Conservation (phyloP, 768 basidiomycete genomes). For the Boletus edulis region DNA sequence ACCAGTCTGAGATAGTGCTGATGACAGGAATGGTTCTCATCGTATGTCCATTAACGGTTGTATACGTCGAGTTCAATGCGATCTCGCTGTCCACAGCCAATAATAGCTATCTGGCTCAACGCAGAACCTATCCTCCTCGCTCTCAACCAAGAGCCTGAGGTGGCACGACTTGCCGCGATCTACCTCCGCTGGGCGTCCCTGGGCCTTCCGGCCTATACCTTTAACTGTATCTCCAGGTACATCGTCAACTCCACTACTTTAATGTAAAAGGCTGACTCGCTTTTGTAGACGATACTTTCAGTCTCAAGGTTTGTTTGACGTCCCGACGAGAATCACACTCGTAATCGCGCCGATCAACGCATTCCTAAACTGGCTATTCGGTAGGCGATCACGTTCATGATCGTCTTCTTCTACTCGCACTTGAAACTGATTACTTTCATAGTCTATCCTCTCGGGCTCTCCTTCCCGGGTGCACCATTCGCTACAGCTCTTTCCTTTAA, state of each 20-base stretch:
- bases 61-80: neutral
- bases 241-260: neutral
- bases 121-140: conserved; percentile 75
- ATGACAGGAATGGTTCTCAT: conserved; percentile 57
- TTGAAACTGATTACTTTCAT: neutral
- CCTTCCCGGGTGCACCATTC: conserved; percentile 90
- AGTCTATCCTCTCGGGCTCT: conserved; percentile 62
- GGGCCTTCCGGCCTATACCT: conserved; percentile 74
- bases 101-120: conserved; percentile 75
- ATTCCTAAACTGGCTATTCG: conserved; percentile 81
- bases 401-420: neutral
- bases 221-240: conserved; percentile 54
- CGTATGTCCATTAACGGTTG: conserved; percentile 40
- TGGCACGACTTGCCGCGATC: conserved; percentile 69
- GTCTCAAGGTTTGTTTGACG: conserved; percentile 80
- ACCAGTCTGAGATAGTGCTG: conserved; percentile 43
- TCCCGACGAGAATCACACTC: conserved; percentile 82
- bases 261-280: neutral
- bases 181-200: conserved; percentile 78
- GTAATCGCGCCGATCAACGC: conserved; percentile 86
- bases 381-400: conserved; percentile 35
- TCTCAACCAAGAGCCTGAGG: conserved; percentile 79
- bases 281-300: conserved; percentile 53
- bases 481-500: conserved; percentile 90
- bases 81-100: conserved; percentile 36